These are phyloP conservation scores for Cymbopogon flexuosus DNA, from an alignment of 202 grass and related monocot species.

Conservation along the genomic window DNA sequence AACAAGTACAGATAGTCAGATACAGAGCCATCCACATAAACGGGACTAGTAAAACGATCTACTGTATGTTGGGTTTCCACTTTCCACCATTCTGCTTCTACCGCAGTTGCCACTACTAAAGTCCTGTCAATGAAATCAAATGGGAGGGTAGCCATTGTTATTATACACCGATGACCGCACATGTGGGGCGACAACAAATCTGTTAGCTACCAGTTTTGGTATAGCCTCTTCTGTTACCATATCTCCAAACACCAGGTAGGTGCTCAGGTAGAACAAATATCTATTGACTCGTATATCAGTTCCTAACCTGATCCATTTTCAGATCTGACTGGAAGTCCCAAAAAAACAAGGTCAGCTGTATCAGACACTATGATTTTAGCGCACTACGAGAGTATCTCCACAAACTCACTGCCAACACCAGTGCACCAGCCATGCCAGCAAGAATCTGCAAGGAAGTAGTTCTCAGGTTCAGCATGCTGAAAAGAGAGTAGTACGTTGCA, in stretches of 20 bases:
- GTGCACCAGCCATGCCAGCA: slow-evolving; percentile 62
- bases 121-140: slow-evolving; percentile 28
- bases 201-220: slow-evolving; percentile 36
- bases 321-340: slow-evolving; percentile 12
- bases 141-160: neutral
- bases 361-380: slow-evolving; percentile 51
- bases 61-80: neutral
- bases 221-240: slow-evolving; percentile 21
- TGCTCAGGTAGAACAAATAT: slow-evolving; percentile 17
- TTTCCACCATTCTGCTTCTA: neutral
- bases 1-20: neutral
- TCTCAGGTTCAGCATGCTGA: slow-evolving; percentile 16
- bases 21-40: slow-evolving; percentile 18
- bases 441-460: slow-evolving; percentile 66
- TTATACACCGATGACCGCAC: slow-evolving; percentile 14
- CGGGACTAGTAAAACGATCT: neutral
- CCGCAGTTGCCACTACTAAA: neutral
- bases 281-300: neutral
- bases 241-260: slow-evolving; percentile 15
- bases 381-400: slow-evolving; percentile 84
- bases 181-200: slow-evolving; percentile 25
- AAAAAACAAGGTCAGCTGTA: neutral
- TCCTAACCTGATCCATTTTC: slow-evolving; percentile 23
- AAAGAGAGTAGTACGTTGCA: neutral
- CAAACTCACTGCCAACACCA: slow-evolving; percentile 74